Evolutionary conservation across 805 yeast species (phyloP), one percentile per base, ranked within the genome.

Genomic region (Starmera pachycereana): DNA sequence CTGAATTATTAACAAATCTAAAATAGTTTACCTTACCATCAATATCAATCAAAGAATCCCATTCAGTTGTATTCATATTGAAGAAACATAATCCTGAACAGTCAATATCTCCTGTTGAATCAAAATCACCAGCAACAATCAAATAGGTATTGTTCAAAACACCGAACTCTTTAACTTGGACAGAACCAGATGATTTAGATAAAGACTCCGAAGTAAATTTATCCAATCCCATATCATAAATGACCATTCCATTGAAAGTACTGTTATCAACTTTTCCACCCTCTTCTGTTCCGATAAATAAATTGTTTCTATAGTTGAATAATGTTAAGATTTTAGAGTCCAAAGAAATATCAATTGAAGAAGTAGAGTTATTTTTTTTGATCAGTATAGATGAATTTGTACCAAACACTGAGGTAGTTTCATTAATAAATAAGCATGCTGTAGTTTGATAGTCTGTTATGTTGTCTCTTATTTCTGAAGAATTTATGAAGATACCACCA

Each of bases 101-200:
- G 22, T 61, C 57, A 29, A 71, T 60, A 5, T 74, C 62, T 0
- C 81, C 79, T 2, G 83, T 78, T 16, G 65, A 55, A 16, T 67
- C 70, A 54, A 84, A 87, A 34, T 71, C 66, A 19, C 97, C 96
- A 32, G 83, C 95, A 11, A 84, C 84, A 28, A 79, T 65, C 25
- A 87, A 59, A 14, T 65, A 49, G 2, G 69, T 62, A 8, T 61
- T 40, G 27, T 66, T 63, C 27, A 48, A 42, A 33, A 38, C 40
- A 13, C 57, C 58, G 19, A 54, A 56, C 1, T 74, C 56, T 12
- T 65, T 64, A 12, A 77, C 67, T 8, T 56, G 51, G n/a, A 63
- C 60, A 5, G 47, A 45, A 4, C 62, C 60, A 10, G 65, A 38
- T 4, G 28, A 8, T 3, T 45, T 42, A 1, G 45, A 28, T 6